A percentile compares a stretch with the other conserved stretches of the same genome.
These are phyloP conservation scores for Hymenoscyphus occultus DNA, from an alignment of 2,329 filamentous ascomycete genomes.

Conservation along the genomic window DNA sequence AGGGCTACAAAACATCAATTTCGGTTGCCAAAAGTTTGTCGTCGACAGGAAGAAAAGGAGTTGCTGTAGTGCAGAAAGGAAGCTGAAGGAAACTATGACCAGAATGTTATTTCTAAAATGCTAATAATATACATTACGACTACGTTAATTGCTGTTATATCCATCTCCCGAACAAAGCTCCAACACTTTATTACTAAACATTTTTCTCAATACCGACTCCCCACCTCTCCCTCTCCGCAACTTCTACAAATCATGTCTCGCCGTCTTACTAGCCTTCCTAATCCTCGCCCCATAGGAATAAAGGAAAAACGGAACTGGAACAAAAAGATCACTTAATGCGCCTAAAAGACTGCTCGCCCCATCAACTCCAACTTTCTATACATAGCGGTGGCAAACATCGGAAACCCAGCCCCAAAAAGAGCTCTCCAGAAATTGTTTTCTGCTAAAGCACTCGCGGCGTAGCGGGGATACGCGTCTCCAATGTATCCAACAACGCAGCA, in stretches of 20 bases:
- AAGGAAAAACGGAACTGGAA: conserved; percentile 31
- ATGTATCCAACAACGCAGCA: conserved; percentile 59
- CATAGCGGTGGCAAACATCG: conserved; percentile 37
- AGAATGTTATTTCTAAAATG: too few species aligned
- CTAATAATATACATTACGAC: too few species aligned
- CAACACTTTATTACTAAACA: background rate
- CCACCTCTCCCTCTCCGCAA: background rate
- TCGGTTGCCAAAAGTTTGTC: too few species aligned
- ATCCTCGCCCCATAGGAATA: conserved; percentile 28
- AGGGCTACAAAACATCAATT: too few species aligned
- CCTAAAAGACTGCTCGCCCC: conserved; percentile 38
- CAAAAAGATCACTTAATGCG: conserved; percentile 34
- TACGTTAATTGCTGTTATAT: too few species aligned
- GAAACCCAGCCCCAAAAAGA: conserved; percentile 38
- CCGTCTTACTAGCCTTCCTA: conserved; percentile 28
- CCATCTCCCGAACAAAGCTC: background rate
- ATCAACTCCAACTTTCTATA: conserved; percentile 35
- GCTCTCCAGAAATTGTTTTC: conserved; percentile 49
- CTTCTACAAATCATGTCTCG: conserved; percentile 27
- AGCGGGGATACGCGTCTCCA: conserved; percentile 51
- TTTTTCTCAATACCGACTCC: background rate
- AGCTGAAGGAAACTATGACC: too few species aligned
- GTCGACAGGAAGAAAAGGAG: too few species aligned
- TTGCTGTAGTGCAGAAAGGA: too few species aligned
- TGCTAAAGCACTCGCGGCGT: conserved; percentile 56